Conservation (phyloP, 495 filamentous ascomycete species). For the Tuber melanosporum region DNA sequence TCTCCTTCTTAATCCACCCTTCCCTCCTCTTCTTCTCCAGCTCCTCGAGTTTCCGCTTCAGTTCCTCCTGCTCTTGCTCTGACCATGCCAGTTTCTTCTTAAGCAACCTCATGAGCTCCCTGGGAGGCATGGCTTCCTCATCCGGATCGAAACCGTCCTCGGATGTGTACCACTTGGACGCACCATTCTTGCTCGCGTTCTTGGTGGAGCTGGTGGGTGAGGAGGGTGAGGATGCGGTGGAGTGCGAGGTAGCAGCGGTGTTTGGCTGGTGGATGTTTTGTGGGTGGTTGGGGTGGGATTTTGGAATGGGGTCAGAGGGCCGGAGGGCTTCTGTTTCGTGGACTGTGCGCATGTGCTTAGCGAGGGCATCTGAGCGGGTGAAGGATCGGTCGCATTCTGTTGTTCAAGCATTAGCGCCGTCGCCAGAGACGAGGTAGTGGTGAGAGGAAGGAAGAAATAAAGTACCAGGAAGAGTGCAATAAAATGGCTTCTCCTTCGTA, state of each 20-base stretch:
- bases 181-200: slow-evolving; percentile 41
- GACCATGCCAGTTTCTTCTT: slow-evolving; percentile 77
- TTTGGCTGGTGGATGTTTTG: slow-evolving; percentile 32
- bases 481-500: slow-evolving; percentile 96
- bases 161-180: slow-evolving; percentile 51
- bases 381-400: slow-evolving; percentile 96
- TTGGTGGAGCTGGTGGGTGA: slow-evolving; percentile 9
- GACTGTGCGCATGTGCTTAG: slow-evolving; percentile 97
- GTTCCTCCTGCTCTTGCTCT: slow-evolving; percentile 58
- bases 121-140: slow-evolving; percentile 63
- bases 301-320: slow-evolving; percentile 78
- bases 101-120: slow-evolving; percentile 65
- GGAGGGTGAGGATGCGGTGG: slow-evolving; percentile 15
- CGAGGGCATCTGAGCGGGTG: slow-evolving; percentile 90
- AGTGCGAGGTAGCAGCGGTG: slow-evolving; percentile 1
- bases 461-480: slow-evolving; percentile 85
- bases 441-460: slow-evolving; percentile 1
- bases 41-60: slow-evolving; percentile 58
- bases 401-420: neutral
- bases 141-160: slow-evolving; percentile 64
- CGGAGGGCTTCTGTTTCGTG: slow-evolving; percentile 93
- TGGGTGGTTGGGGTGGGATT: slow-evolving; percentile 56
- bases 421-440: neutral
- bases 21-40: slow-evolving; percentile 62
- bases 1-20: slow-evolving; percentile 82